Percentiles rank a stretch among this genome's conserved stretches.
Conservation (phyloP, 228 moss, liverwort and hornwort genomes). For the Sphagnum magellanicum region DNA sequence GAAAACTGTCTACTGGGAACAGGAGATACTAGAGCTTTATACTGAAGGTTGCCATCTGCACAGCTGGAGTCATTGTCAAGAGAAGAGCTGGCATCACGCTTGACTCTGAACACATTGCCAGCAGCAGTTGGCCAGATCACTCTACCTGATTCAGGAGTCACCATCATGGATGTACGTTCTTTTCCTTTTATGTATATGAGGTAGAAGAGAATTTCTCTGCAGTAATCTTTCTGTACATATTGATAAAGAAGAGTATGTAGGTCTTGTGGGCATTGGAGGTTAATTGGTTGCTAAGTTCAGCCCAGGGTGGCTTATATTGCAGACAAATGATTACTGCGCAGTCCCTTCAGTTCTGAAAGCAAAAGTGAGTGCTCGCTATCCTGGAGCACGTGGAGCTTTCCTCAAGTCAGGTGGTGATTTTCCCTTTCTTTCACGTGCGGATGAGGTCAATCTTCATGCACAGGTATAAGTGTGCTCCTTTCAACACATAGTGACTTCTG, state of each 20-base stretch:
- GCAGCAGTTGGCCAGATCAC: constrained; percentile 75
- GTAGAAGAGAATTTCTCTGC: not conserved
- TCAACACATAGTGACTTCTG: not conserved
- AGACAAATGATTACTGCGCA: constrained; percentile 97
- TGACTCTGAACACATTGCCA: constrained; percentile 56
- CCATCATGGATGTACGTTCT: constrained; percentile 74
- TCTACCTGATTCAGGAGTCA: constrained; percentile 72
- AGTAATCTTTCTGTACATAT: not conserved
- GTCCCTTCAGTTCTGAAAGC: constrained; percentile 80
- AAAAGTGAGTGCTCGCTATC: constrained; percentile 76
- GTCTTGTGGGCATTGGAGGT: not conserved
- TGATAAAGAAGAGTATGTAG: not conserved
- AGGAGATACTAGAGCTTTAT: no score
- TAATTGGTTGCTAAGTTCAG: constrained; percentile 1
- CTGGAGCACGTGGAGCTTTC: constrained; percentile 83
- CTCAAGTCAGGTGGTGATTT: constrained; percentile 94
- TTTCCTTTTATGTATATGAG: not conserved
- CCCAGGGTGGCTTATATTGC: constrained; percentile 7
- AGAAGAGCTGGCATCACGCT: constrained; percentile 87
- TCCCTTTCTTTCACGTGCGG: constrained; percentile 95
- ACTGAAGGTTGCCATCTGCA: no score
- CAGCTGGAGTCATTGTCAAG: constrained; percentile 90
- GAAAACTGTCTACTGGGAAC: no score
- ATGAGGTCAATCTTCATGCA: constrained; percentile 93
- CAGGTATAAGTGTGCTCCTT: constrained; percentile 23